These are phyloP conservation scores for Lichtheimia hyalospora DNA, from an alignment of 371 early-diverging fungal species.

Conservation along the genomic window DNA sequence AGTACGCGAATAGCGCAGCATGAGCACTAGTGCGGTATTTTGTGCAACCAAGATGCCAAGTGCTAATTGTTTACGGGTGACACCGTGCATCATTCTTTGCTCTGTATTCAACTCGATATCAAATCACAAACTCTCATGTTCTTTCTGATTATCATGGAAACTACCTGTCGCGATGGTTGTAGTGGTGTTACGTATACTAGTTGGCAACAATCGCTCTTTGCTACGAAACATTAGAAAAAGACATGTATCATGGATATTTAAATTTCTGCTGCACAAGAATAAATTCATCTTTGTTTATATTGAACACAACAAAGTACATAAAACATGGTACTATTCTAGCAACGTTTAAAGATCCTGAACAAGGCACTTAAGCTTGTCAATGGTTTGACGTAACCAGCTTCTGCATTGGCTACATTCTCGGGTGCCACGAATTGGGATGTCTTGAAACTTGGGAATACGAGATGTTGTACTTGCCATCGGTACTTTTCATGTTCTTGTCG, in stretches of 20 bases:
- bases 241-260: too few relatives aligned
- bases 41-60: conserved; percentile 58
- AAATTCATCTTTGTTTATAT: too few relatives aligned
- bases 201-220: too few relatives aligned
- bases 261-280: too few relatives aligned
- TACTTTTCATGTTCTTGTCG: conserved; percentile 38
- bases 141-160: too few relatives aligned
- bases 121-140: too few relatives aligned
- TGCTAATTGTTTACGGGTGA: conserved; percentile 31
- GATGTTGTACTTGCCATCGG: conserved; percentile 66
- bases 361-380: conserved; percentile 86
- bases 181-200: too few relatives aligned
- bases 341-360: conserved; percentile 92
- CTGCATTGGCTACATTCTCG: conserved; percentile 44
- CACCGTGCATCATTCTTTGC: neutral
- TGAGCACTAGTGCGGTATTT: conserved; percentile 60
- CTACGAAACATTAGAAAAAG: too few relatives aligned
- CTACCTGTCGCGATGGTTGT: too few relatives aligned
- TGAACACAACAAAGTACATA: too few relatives aligned
- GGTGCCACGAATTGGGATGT: conserved; percentile 62
- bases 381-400: conserved; percentile 55
- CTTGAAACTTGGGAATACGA: conserved; percentile 80
- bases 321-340: conserved; percentile 37
- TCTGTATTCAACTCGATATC: too few relatives aligned
- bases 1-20: conserved; percentile 68